A percentile compares a stretch with the other conserved stretches of the same genome.
These are phyloP conservation scores for Polychaeton citri DNA, from an alignment of 2,329 filamentous ascomycete species.

Conservation along the genomic window DNA sequence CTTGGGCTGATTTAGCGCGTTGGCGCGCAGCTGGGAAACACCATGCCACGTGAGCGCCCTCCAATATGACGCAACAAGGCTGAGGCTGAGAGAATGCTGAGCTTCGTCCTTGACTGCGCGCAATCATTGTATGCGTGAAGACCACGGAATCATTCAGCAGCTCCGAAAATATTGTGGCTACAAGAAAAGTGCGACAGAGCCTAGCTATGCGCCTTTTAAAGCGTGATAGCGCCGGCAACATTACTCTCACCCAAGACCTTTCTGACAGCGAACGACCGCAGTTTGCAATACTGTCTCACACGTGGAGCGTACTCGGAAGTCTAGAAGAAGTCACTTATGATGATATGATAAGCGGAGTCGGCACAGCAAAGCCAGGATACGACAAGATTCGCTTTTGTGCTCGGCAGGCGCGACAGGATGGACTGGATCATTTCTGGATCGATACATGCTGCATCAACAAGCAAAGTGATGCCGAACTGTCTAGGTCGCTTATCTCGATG, in stretches of 20 bases:
- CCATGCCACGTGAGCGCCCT: too few relatives aligned
- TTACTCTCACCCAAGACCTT: background rate
- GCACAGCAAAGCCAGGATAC: conserved; percentile 8
- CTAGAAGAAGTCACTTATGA: conserved; percentile 17
- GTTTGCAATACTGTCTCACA: conserved; percentile 24
- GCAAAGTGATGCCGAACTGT: conserved; percentile 7
- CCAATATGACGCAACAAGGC: too few relatives aligned
- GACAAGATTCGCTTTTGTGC: conserved; percentile 11
- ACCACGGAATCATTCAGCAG: too few relatives aligned
- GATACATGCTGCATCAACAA: conserved; percentile 16
- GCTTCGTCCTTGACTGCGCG: too few relatives aligned
- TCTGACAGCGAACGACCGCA: conserved; percentile 6
- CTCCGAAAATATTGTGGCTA: too few relatives aligned
- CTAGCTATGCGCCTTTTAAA: background rate
- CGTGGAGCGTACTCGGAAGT: conserved; percentile 12
- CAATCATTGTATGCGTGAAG: too few relatives aligned
- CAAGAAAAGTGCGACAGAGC: too few relatives aligned
- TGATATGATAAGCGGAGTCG: conserved; percentile 9
- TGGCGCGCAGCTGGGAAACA: too few relatives aligned
- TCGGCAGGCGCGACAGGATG: conserved; percentile 7
- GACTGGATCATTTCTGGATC: conserved; percentile 9
- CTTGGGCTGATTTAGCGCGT: too few relatives aligned
- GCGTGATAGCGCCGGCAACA: background rate
- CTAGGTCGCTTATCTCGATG: conserved; percentile 11
- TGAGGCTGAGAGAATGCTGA: too few relatives aligned